A percentile compares a stretch with the other conserved stretches of the same genome.
phyloP scores from a whole-genome alignment of 2,329 filamentous ascomycete genomes.

The Curvularia lunata region DNA sequence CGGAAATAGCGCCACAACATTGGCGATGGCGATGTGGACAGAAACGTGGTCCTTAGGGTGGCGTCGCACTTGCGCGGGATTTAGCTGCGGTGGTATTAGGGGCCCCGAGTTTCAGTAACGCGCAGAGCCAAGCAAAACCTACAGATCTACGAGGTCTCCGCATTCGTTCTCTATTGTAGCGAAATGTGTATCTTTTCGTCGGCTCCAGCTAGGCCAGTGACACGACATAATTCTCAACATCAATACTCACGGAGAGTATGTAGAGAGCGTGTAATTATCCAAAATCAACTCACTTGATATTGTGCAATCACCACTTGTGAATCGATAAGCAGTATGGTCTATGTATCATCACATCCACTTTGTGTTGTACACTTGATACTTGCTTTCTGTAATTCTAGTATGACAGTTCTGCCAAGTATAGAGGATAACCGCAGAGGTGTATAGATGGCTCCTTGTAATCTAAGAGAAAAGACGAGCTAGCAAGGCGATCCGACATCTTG shows the following conservation, averaged over 20 bases:
- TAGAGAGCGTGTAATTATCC: background rate
- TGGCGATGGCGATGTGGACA: constrained; percentile 1
- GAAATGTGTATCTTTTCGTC: background rate
- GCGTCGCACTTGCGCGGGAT: constrained; percentile 5
- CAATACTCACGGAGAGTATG: background rate
- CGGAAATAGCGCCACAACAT: background rate
- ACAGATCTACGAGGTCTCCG: constrained; percentile 5
- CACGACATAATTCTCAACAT: background rate
- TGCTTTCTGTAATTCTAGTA: background rate
- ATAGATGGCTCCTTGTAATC: too few relatives aligned
- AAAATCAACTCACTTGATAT: background rate
- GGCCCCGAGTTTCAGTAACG: background rate
- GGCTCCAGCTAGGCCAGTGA: background rate
- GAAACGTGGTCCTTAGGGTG: constrained; percentile 4
- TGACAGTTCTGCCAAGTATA: background rate
- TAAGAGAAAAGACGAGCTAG: too few relatives aligned
- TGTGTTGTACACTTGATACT: background rate
- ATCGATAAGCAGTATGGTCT: background rate
- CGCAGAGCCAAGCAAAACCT: background rate
- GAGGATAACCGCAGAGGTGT: background rate
- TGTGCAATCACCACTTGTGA: background rate
- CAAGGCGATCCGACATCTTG: too few relatives aligned
- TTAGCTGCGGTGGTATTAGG: background rate
- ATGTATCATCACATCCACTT: background rate
- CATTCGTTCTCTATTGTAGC: constrained; percentile 7